These are phyloP conservation scores for Eremothecium sinecaudum DNA, from an alignment of 1,139 yeast species.

Conservation along the genomic window DNA sequence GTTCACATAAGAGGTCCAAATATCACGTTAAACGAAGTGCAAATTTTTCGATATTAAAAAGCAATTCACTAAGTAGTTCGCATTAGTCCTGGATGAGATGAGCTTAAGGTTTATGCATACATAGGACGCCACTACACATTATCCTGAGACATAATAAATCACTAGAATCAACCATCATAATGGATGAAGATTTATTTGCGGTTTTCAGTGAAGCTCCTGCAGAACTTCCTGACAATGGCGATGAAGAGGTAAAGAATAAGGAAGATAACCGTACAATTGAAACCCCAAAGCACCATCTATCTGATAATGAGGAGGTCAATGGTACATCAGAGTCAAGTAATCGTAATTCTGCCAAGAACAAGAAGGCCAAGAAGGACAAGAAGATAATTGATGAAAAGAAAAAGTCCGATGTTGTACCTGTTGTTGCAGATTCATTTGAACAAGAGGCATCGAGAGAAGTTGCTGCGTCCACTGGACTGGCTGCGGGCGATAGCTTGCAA, in stretches of 20 bases:
- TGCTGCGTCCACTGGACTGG: constrained; percentile 64
- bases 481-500: constrained; percentile 30
- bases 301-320: too few species aligned
- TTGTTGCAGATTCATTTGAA: constrained; percentile 82
- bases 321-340: too few species aligned
- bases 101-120: too few species aligned
- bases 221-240: constrained; percentile 31
- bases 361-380: constrained; percentile 25
- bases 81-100: too few species aligned
- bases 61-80: too few species aligned
- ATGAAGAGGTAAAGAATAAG: constrained; percentile 14
- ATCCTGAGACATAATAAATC: too few species aligned
- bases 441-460: constrained; percentile 88
- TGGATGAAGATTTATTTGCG: constrained; percentile 52
- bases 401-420: constrained; percentile 41
- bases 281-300: too few species aligned
- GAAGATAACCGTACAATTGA: constrained; percentile 6
- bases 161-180: too few species aligned
- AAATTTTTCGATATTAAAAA: background rate
- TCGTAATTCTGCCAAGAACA: constrained; percentile 10
- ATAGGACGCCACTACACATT: too few species aligned
- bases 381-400: constrained; percentile 32
- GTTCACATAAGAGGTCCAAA: too few species aligned
- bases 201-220: constrained; percentile 53
- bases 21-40: constrained; percentile 7